phyloP scores from a whole-genome alignment of 768 basidiomycete genomes.

The Fomitopsis serialis region DNA sequence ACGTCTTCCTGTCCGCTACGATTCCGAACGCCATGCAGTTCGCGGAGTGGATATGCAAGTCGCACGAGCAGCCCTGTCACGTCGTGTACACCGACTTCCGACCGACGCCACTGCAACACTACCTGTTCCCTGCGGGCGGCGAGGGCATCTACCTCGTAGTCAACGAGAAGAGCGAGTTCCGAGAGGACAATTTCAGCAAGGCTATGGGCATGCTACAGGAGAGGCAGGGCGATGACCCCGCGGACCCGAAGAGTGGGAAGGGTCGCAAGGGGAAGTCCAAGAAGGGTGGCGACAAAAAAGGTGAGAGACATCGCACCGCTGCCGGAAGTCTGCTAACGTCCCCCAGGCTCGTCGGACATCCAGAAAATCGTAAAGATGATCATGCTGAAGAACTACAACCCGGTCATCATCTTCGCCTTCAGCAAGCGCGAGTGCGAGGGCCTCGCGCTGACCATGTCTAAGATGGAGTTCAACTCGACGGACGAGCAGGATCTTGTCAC shows the following conservation, averaged over 20 bases:
- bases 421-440: slow-evolving; percentile 97
- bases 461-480: slow-evolving; percentile 89
- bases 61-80: slow-evolving; percentile 96
- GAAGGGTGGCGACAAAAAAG: slow-evolving; percentile 93
- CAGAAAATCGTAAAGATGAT: slow-evolving; percentile 98
- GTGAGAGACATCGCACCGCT: slow-evolving; percentile 32
- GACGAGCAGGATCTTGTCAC: slow-evolving; percentile 87
- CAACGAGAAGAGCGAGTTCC: slow-evolving; percentile 97
- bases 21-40: slow-evolving; percentile 99
- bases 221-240: slow-evolving; percentile 83
- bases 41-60: slow-evolving; percentile 97
- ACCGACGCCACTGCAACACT: slow-evolving; percentile 96
- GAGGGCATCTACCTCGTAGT: slow-evolving; percentile 97
- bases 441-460: slow-evolving; percentile 87
- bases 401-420: slow-evolving; percentile 97
- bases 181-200: slow-evolving; percentile 96
- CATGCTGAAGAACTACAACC: slow-evolving; percentile 95
- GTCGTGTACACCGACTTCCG: slow-evolving; percentile 99
- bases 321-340: slow-evolving; percentile 4
- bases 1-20: slow-evolving; percentile 97
- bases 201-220: slow-evolving; percentile 95
- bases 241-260: slow-evolving; percentile 78
- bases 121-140: slow-evolving; percentile 93
- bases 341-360: slow-evolving; percentile 81
- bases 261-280: slow-evolving; percentile 89